Conservation (phyloP, 805 yeast genomes). For the Wickerhamiella allomyrinae region DNA sequence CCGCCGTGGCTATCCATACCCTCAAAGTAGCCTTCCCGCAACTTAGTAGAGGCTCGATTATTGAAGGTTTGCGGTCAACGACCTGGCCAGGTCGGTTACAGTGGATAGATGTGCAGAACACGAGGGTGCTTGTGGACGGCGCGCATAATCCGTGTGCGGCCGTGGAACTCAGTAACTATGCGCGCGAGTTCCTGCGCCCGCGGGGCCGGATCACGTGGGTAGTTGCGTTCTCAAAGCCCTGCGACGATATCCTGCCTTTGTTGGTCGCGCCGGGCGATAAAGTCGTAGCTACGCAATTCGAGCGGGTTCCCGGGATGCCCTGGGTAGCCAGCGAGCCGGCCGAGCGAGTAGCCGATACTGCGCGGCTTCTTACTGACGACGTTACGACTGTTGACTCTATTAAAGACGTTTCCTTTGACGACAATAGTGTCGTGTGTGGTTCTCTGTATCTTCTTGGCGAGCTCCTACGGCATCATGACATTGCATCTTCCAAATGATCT, state of each 20-base stretch:
- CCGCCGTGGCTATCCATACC: slow-evolving; percentile 27
- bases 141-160: slow-evolving; percentile 90
- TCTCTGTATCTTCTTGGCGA: slow-evolving; percentile 56
- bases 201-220: slow-evolving; percentile 38
- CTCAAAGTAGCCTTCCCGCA: slow-evolving; percentile 10
- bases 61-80: slow-evolving; percentile 39
- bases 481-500: no score
- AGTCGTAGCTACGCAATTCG: slow-evolving; percentile 50
- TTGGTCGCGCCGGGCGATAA: slow-evolving; percentile 39
- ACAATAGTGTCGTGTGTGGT: slow-evolving; percentile 44
- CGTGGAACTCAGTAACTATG: slow-evolving; percentile 43
- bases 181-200: slow-evolving; percentile 24
- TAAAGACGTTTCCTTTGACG: slow-evolving; percentile 18
- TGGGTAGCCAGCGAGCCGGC: slow-evolving; percentile 53
- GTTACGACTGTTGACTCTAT: slow-evolving; percentile 17
- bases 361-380: slow-evolving; percentile 14
- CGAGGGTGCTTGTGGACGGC: slow-evolving; percentile 57
- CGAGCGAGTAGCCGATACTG: slow-evolving; percentile 21
- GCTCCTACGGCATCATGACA: background rate
- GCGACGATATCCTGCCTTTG: slow-evolving; percentile 33
- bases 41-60: slow-evolving; percentile 27
- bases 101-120: slow-evolving; percentile 20
- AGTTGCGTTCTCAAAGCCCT: slow-evolving; percentile 65
- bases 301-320: slow-evolving; percentile 78
- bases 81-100: slow-evolving; percentile 88